Conservation (phyloP, 768 basidiomycete species). For the Ramaria rubella region DNA sequence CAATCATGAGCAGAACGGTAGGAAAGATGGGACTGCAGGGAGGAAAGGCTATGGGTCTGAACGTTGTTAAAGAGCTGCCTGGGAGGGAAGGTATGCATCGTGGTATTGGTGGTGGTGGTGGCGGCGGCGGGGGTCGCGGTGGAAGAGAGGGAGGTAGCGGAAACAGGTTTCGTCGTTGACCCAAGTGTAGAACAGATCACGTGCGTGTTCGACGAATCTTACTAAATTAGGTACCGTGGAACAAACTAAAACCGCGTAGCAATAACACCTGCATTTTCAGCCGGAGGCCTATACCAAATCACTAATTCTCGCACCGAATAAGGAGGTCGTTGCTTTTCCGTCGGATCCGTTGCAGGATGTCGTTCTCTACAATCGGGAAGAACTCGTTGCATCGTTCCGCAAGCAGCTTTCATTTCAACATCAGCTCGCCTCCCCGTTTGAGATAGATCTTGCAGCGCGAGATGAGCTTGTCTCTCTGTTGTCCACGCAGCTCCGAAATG, state of each 20-base stretch:
- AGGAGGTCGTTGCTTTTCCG: not conserved
- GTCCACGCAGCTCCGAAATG: slow-evolving; percentile 42
- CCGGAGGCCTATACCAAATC: no score
- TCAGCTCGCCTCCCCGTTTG: slow-evolving; percentile 70
- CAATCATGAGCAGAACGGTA: slow-evolving; percentile 36
- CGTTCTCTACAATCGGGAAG: slow-evolving; percentile 31
- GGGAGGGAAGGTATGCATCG: slow-evolving; percentile 9
- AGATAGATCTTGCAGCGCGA: slow-evolving; percentile 63
- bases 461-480: slow-evolving; percentile 67
- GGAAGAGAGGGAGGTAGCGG: not conserved
- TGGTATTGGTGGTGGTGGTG: slow-evolving; percentile 3
- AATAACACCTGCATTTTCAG: no score
- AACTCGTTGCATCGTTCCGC: slow-evolving; percentile 63
- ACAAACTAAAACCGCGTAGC: no score
- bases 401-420: slow-evolving; percentile 70
- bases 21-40: slow-evolving; percentile 47
- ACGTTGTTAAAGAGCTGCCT: slow-evolving; percentile 20
- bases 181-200: no score
- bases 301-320: not conserved
- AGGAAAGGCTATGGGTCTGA: slow-evolving; percentile 17
- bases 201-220: no score
- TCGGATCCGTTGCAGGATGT: not conserved
- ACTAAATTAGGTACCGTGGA: no score
- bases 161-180: no score
- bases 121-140: slow-evolving; percentile 11